Evolutionary conservation across 2,329 filamentous ascomycete genomes (phyloP), one percentile per base, ranked within the genome.

Genomic region (Metarhizium sp.): DNA sequence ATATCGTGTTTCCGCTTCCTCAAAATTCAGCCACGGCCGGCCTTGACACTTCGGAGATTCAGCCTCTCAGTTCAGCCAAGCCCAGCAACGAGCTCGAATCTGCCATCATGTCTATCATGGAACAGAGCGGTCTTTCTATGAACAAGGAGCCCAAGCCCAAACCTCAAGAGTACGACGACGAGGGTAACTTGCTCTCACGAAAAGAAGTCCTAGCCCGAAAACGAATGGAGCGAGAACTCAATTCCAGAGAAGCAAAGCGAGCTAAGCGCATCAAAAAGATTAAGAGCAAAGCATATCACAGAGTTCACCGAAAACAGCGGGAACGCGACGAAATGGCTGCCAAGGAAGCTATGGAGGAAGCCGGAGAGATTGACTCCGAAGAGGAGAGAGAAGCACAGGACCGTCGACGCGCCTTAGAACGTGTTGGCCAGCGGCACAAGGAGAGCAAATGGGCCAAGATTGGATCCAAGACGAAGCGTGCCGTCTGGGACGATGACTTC

Each of bases 211-310:
- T 86, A 55, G 84, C 86, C 50, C 84, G 92, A 65, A 80, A 92
- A 55, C 85, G 94, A 13, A 85, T 85, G 68, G 85, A 89, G 59
- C 81, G 94, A 61, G 92, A 97, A 64, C 74, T 96, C 7, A 80
- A 92, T 60, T 96, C 95, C 63, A 82, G 92, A 11, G 92, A 97
- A 71, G 87, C 95, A 65, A 86, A 91, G 47, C 87, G 91, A 55
- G 83, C 91, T 7, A 95, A 92, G 73, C 86, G 94, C 29, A 90
- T 99, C 73, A 96, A 96, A 75, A 97, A 97, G 77, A 99, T 99
- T 75, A 99, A 99, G 78, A 95, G 89, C 68, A 99, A 96, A 71
- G 83, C 91, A 0, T 99, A 95, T 68, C 88, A 92, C 55, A 86
- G 92, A 48, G 87, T 97, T 14, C 92, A 97, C 71, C 85, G 92